Conservation (phyloP, 2,329 filamentous ascomycete genomes). For the Cladosporium sp. region DNA sequence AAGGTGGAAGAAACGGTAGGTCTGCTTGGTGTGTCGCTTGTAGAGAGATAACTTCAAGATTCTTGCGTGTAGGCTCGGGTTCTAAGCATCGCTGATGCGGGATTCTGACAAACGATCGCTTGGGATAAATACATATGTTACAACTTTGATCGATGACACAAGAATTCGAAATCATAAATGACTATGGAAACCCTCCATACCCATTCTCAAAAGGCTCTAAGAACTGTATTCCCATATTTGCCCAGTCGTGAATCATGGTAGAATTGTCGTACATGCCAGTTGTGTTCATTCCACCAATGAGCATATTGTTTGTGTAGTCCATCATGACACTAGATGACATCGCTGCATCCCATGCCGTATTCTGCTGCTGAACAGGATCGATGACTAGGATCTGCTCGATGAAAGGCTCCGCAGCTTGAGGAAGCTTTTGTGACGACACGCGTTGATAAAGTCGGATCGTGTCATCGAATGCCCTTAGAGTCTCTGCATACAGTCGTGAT, state of each 20-base stretch:
- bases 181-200: not conserved
- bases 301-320: not conserved
- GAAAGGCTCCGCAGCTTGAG: slow-evolving; percentile 4
- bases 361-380: slow-evolving; percentile 1
- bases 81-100: not conserved
- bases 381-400: slow-evolving; percentile 3
- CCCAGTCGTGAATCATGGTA: not conserved
- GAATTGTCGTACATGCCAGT: not conserved
- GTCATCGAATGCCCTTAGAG: not conserved
- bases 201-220: slow-evolving; percentile 1
- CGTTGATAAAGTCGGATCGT: slow-evolving; percentile 1
- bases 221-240: slow-evolving; percentile 6
- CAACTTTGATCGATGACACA: not conserved
- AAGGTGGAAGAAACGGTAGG: slow-evolving; percentile 67
- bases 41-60: not conserved
- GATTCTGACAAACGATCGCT: not conserved
- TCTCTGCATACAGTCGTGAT: not conserved
- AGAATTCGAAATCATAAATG: not conserved
- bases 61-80: not conserved
- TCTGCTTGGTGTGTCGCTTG: slow-evolving; percentile 39
- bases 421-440: not conserved
- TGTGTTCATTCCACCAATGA: not conserved
- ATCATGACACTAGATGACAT: slow-evolving; percentile 3
- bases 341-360: not conserved
- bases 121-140: not conserved